Percentiles rank a stretch among this genome's conserved stretches.
phyloP scores from a whole-genome alignment of 179 eudicot genomes.

The Beta lomatogona region DNA sequence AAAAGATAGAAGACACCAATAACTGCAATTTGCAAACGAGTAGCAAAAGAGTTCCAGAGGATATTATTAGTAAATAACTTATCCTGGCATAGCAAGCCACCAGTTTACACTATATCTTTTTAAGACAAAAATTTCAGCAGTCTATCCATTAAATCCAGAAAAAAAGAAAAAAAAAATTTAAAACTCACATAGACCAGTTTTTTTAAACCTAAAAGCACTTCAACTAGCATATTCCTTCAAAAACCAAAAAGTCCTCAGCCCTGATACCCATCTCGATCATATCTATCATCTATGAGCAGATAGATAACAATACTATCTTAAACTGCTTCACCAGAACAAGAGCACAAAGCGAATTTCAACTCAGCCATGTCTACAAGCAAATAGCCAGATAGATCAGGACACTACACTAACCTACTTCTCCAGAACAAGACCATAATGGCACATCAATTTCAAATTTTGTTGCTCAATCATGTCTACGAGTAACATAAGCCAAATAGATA shows the following conservation, averaged over 20 bases:
- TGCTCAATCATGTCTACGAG: not conserved
- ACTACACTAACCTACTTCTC: not conserved
- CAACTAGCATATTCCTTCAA: slow-evolving; percentile 5
- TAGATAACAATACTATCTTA: not conserved
- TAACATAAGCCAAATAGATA: not conserved
- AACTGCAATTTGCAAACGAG: not conserved
- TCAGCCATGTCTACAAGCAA: slow-evolving; percentile 1
- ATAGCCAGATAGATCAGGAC: not conserved
- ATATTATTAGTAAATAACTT: not conserved
- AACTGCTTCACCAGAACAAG: slow-evolving; percentile 1
- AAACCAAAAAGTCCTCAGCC: not conserved
- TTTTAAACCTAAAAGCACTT: not conserved
- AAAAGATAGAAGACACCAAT: not conserved
- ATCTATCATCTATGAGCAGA: too few relatives aligned
- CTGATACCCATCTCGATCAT: not conserved
- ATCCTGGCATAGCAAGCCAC: not conserved
- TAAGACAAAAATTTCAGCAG: not conserved
- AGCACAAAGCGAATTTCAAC: not conserved
- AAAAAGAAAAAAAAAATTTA: not conserved
- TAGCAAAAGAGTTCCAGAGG: not conserved
- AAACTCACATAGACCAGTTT: not conserved
- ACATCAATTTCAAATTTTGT: not conserved
- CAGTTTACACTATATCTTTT: not conserved
- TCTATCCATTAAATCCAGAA: not conserved
- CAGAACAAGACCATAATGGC: not conserved